Evolutionary conservation across 495 filamentous ascomycete genomes (phyloP).

Genomic region (Penicillium parvum): DNA sequence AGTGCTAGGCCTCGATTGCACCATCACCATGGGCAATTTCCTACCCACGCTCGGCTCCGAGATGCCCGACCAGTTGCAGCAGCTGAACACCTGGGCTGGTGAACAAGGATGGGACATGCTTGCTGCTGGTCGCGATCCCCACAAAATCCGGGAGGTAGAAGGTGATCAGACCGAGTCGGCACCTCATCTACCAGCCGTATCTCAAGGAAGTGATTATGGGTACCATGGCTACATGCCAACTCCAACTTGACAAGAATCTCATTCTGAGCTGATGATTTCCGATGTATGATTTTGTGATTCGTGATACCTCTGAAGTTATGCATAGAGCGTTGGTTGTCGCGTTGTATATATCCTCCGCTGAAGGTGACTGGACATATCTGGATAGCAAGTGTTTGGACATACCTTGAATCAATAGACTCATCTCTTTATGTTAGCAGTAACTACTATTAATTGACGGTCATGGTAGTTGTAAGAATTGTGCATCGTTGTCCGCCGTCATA

Average conservation of each 20-base stretch:
- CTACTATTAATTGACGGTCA: no score
- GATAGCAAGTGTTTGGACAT: constrained; percentile 7
- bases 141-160: constrained; percentile 4
- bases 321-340: background rate
- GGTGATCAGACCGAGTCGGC: constrained; percentile 6
- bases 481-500: background rate
- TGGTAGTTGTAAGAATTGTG: background rate
- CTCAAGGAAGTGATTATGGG: constrained; percentile 2
- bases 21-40: constrained; percentile 32
- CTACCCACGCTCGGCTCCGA: constrained; percentile 21
- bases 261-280: no score
- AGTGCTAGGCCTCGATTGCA: constrained; percentile 31
- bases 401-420: no score
- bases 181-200: constrained; percentile 2
- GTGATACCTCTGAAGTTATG: background rate
- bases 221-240: no score
- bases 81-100: constrained; percentile 17
- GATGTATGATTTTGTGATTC: background rate
- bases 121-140: constrained; percentile 2
- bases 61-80: constrained; percentile 5
- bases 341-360: constrained; percentile 1
- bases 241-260: no score
- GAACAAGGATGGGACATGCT: constrained; percentile 17
- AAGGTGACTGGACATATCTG: background rate
- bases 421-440: no score